Percentiles rank a stretch among this genome's conserved stretches.
These are phyloP conservation scores for Gaultheria prostrata DNA, from an alignment of 148 eudicot genomes.

Conservation along the genomic window DNA sequence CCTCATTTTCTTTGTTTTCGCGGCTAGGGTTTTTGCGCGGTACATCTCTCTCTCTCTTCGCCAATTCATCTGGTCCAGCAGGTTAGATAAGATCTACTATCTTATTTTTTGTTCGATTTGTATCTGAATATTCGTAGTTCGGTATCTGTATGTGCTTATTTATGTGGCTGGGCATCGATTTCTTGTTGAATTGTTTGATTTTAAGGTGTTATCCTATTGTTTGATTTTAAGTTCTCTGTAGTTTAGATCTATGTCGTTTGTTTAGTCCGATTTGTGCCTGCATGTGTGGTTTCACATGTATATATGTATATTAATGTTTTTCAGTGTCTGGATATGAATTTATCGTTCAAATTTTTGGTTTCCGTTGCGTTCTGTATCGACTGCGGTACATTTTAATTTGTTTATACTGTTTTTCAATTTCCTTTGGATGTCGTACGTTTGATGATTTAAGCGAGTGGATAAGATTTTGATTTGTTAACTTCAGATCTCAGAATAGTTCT, in stretches of 20 bases:
- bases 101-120: background rate
- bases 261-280: too few species aligned
- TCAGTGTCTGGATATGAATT: background rate
- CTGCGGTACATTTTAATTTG: too few species aligned
- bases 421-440: too few species aligned
- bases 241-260: too few species aligned
- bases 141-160: background rate
- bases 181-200: background rate
- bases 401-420: too few species aligned
- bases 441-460: too few species aligned
- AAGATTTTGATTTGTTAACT: too few species aligned
- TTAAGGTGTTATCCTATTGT: background rate
- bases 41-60: background rate
- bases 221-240: background rate
- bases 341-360: background rate
- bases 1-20: background rate
- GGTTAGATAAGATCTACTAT: background rate
- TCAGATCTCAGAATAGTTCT: too few species aligned
- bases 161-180: background rate
- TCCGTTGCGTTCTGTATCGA: background rate
- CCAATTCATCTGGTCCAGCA: background rate
- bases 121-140: too few species aligned
- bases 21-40: background rate
- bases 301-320: too few species aligned
- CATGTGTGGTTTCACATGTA: too few species aligned